These are phyloP conservation scores for Neoconidiobolus thromboides DNA, from an alignment of 371 early-diverging fungal genomes.

Conservation along the genomic window DNA sequence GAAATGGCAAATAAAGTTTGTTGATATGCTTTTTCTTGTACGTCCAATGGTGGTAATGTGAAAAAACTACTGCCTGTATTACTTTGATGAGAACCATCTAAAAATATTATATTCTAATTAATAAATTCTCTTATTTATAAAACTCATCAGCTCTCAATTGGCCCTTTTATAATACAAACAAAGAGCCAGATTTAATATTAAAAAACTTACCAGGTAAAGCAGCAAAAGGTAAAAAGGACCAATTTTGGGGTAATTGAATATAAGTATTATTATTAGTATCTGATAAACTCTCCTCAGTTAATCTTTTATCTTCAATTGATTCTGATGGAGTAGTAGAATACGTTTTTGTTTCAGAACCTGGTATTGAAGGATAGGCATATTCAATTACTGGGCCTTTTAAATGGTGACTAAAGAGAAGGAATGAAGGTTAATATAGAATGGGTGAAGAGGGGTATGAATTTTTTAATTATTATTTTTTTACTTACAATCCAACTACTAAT, in stretches of 20 bases:
- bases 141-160: no score
- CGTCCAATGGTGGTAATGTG: neutral
- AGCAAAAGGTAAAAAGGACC: constrained; percentile 2
- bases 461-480: neutral
- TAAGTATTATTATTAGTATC: neutral
- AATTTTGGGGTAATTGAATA: neutral
- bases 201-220: neutral
- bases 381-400: constrained; percentile 1
- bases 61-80: neutral
- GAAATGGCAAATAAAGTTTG: neutral
- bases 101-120: no score
- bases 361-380: neutral
- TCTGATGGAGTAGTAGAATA: neutral
- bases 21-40: neutral
- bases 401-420: neutral
- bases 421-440: neutral
- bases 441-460: neutral
- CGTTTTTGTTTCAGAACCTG: neutral
- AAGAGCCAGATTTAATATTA: neutral
- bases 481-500: constrained; percentile 4
- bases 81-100: constrained; percentile 1
- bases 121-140: no score
- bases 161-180: no score
- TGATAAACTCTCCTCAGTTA: neutral
- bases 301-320: neutral